These are phyloP conservation scores for Rhododendron henanense DNA, from an alignment of 148 eudicot genomes.

Conservation along the genomic window DNA sequence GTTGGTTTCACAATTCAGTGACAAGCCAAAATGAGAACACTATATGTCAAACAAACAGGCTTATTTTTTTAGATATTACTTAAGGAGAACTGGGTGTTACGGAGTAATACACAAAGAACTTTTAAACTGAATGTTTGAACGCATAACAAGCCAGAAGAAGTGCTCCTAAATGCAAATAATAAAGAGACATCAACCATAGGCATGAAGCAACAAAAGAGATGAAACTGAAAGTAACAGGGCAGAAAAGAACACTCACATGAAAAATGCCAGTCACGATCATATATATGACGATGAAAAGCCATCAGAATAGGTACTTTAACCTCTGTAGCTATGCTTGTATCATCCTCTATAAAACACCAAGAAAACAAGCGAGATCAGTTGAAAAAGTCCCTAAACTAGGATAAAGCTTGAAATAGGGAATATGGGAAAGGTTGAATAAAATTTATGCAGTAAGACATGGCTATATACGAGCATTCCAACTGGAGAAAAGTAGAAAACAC, in stretches of 20 bases:
- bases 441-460: not conserved
- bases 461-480: not conserved
- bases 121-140: not conserved
- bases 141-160: not conserved
- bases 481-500: not conserved
- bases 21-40: not conserved
- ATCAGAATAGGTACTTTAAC: conserved; percentile 80
- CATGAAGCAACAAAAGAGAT: not conserved
- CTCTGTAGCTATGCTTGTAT: conserved; percentile 75
- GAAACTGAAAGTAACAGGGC: not conserved
- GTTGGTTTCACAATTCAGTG: not conserved
- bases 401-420: not conserved
- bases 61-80: too few species aligned
- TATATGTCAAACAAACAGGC: not conserved
- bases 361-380: not conserved
- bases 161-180: not conserved
- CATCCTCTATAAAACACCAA: conserved; percentile 69
- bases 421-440: not conserved
- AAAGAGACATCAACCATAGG: not conserved
- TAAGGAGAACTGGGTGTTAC: not conserved
- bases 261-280: conserved; percentile 83
- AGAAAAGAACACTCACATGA: conserved; percentile 54
- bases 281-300: conserved; percentile 77
- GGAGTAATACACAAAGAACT: not conserved
- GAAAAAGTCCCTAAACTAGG: not conserved